Evolutionary conservation across 192 early-diverging fungal species (phyloP).

Genomic region (Oehlia diaphana): DNA sequence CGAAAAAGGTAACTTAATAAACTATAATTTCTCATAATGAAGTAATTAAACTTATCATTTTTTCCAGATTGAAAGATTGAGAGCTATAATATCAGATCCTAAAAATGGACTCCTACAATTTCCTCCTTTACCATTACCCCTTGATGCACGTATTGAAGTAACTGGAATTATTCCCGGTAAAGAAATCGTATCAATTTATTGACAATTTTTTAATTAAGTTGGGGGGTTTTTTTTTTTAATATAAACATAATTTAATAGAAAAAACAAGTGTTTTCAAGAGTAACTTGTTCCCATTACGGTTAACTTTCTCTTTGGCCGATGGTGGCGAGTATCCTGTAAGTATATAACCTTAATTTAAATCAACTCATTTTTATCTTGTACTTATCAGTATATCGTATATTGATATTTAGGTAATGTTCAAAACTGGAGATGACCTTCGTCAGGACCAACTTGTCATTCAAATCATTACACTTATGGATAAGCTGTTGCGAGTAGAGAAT

Average conservation of each 20-base stretch:
- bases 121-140: slow-evolving; percentile 80
- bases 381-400: background rate
- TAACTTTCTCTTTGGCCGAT: slow-evolving; percentile 83
- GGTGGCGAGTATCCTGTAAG: slow-evolving; percentile 83
- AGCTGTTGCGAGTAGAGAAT: slow-evolving; percentile 92
- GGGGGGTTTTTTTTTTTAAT: background rate
- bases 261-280: slow-evolving; percentile 90
- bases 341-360: background rate
- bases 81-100: slow-evolving; percentile 74
- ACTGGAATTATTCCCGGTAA: slow-evolving; percentile 82
- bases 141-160: slow-evolving; percentile 88
- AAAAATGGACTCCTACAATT: slow-evolving; percentile 82
- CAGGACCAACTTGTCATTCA: slow-evolving; percentile 99
- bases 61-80: slow-evolving; percentile 79
- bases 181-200: background rate
- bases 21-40: background rate
- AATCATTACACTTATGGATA: slow-evolving; percentile 97
- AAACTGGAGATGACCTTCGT: slow-evolving; percentile 94
- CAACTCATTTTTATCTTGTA: slow-evolving; percentile 4
- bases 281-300: slow-evolving; percentile 80
- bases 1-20: slow-evolving; percentile 70
- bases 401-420: slow-evolving; percentile 78
- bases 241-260: slow-evolving; percentile 46
- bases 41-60: background rate
- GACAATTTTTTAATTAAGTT: background rate